Base-by-base conservation (phyloP, 441 rosid species). In the Bruguiera hainesii region DNA sequence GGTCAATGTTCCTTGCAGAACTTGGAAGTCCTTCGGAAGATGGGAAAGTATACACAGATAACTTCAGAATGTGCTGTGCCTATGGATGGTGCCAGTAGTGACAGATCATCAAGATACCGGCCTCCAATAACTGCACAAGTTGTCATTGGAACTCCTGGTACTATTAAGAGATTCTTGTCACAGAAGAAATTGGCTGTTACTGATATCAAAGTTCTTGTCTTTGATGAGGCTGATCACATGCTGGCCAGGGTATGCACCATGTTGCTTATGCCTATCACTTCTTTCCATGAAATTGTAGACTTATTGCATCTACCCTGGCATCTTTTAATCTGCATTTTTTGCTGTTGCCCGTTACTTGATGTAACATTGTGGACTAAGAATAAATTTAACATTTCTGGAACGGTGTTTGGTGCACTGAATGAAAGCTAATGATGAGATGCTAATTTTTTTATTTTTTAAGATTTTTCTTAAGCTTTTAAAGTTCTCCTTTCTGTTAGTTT, bases 211-310 rank as follows among this genome's bases (percentile, higher is more conserved):
- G 83, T 95, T 75, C 96, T 95, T 65, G 99, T 95, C 57, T 95
- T 92, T 79, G 99, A 95, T 73, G 98, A 95, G 81, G 99, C 98
- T 66, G 99, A 95, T 81, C 98, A 90, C 72, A 95, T 95, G 99
- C 80, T 95, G 73, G 97, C 90, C 65, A 82, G 87, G 83, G 99
- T 95, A 84, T 60, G 51, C 30, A 11, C 2, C 30, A 16, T 37
- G 16, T 35, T 29, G 20, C 18, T 60, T 50, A 6, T 39, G 55
- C 28, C 63, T 18, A 16, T 33, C 6, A 16, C 10, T 28, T 18
- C 15, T 63, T 31, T n/a, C 5, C 25, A 55, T 37, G 7, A 10
- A 11, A 55, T 23, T 23, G 16, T 53, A 26, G 5, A 26, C 11
- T 55, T 55, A 20, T 55, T 23, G 15, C 13, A 0, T 15, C 2